Base-by-base conservation (phyloP, 805 yeast genomes). In the Kazachstania taianensis region DNA sequence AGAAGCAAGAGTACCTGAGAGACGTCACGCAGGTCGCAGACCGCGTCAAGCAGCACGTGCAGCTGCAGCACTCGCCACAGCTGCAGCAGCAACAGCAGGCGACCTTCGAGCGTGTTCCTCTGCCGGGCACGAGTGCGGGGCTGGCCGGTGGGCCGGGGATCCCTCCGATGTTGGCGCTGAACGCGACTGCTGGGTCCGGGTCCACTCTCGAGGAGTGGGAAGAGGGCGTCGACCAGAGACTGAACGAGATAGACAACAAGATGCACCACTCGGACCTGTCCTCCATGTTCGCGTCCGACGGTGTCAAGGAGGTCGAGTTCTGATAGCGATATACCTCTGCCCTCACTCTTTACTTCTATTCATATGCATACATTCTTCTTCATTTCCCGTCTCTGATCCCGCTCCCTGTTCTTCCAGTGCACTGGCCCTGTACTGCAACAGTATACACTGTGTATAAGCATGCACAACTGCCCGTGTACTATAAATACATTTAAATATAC, bases 161-260 rank as follows among this genome's bases (percentile, higher is more conserved):
- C n/a, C 25, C 25, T n/a, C 63, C 63, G 19, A 48, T 62, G 54
- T 41, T 62, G 34, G 53, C 57, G 22, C 57, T 58, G 40, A 44
- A 51, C 16, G 48, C 55, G 14, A 47, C 58, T 1, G 47, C 63
- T 8, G 44, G 58, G 15, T 55, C 56, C 25, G 55, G 58, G 3
- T 61, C 66, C 12, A 57, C 60, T 31, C 39, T 63, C 15, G 66
- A 61, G 37, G 59, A 59, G 49, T 63, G 67, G 67, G 66, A 62
- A 39, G 50, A 46, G 33, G 50, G 52, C 38, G 48, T 63, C 39
- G 65, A 62, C 25, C 47, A 46, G 30, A 52, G 65, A 44, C 44
- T 63, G 30, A 44, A 56, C 32, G 48, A 43, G 28, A 62, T 63
- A 29, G 65, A 58, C 24, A 42, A 46, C 33, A 52, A 50, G 36